Evolutionary conservation across 345 rosid species (phyloP).

Genomic region (Streptanthus diversifolius): DNA sequence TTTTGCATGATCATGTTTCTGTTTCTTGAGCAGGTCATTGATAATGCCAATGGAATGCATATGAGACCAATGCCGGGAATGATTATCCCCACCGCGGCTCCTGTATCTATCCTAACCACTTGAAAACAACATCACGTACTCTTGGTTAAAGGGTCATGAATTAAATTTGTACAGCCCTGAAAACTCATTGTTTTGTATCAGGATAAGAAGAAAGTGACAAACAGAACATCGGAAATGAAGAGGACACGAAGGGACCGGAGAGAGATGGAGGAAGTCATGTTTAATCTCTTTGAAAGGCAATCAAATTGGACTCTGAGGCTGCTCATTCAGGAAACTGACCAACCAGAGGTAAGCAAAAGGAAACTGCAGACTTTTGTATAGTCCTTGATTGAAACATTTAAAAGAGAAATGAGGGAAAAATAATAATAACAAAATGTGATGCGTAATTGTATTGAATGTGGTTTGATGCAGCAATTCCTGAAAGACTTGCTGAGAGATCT

Average conservation of each 20-base stretch:
- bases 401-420: neutral
- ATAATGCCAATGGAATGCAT: constrained; percentile 65
- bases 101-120: constrained; percentile 35
- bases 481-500: constrained; percentile 82
- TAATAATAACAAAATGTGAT: neutral
- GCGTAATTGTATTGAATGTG: neutral
- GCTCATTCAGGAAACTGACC: constrained; percentile 84
- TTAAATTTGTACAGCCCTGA: neutral
- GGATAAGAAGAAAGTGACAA: constrained; percentile 73
- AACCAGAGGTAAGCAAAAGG: constrained; percentile 64
- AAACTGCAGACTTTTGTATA: neutral
- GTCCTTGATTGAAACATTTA: neutral
- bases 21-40: constrained; percentile 59
- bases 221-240: constrained; percentile 55
- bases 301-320: constrained; percentile 74
- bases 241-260: constrained; percentile 89
- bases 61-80: constrained; percentile 82
- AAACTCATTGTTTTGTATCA: constrained; percentile 31
- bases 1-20: constrained; percentile 8
- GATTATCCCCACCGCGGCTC: constrained; percentile 42
- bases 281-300: constrained; percentile 91
- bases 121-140: neutral
- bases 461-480: constrained; percentile 64
- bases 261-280: constrained; percentile 84
- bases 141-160: neutral